phyloP scores from a whole-genome alignment of 2,329 filamentous ascomycete species.

The Trichophyton schoenleinii region DNA sequence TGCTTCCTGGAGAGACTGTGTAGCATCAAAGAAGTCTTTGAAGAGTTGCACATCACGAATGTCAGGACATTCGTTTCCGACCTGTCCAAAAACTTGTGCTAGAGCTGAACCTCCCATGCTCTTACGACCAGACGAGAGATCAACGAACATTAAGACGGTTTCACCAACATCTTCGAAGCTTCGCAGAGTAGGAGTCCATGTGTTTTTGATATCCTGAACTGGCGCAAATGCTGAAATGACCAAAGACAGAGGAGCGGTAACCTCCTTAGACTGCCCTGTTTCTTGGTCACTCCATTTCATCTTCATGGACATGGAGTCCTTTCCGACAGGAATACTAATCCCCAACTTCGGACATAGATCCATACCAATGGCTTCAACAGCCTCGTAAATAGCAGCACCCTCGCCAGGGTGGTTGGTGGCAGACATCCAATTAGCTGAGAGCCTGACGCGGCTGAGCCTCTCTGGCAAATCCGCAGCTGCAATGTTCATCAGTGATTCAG shows the following conservation, averaged over 20 bases:
- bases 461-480: conserved; percentile 65
- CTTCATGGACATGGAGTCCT: conserved; percentile 99
- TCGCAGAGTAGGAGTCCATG: conserved; percentile 85
- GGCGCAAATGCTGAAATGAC: conserved; percentile 84
- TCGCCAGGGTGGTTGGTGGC: conserved; percentile 89
- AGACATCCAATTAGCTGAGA: conserved; percentile 98
- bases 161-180: conserved; percentile 79
- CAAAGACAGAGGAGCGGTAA: conserved; percentile 81
- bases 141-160: conserved; percentile 77
- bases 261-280: conserved; percentile 59
- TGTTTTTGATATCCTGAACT: conserved; percentile 68
- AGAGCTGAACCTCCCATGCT: conserved; percentile 82
- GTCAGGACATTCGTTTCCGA: conserved; percentile 76
- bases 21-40: conserved; percentile 82
- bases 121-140: conserved; percentile 68
- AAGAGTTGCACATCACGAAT: conserved; percentile 69
- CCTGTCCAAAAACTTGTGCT: conserved; percentile 74
- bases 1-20: conserved; percentile 54
- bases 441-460: conserved; percentile 63
- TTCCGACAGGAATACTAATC: conserved; percentile 88
- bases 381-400: conserved; percentile 82
- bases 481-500: conserved; percentile 84
- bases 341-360: conserved; percentile 83
- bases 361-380: conserved; percentile 84
- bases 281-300: conserved; percentile 74